These are phyloP conservation scores for Cryptococcus sp. DNA, from an alignment of 1,284 basidiomycete genomes.

Conservation along the genomic window DNA sequence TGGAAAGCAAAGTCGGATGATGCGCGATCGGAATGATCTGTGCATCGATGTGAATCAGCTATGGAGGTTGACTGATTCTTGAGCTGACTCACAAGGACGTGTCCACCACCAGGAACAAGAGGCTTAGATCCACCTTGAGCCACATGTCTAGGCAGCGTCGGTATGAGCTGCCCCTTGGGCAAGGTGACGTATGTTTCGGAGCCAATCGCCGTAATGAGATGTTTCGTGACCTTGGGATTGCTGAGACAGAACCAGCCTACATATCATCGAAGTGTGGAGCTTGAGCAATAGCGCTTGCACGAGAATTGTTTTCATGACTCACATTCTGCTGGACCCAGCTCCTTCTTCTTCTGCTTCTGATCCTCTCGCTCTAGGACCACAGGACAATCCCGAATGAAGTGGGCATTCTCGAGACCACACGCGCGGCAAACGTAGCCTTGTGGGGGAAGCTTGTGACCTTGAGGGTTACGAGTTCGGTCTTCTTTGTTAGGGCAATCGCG, in stretches of 20 bases:
- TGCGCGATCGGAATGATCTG: slow-evolving; percentile 76
- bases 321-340: slow-evolving; percentile 64
- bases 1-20: slow-evolving; percentile 64
- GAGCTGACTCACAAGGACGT: slow-evolving; percentile 64
- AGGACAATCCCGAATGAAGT: slow-evolving; percentile 83
- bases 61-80: too few relatives aligned
- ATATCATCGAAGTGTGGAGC: neutral
- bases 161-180: slow-evolving; percentile 88
- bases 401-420: slow-evolving; percentile 72
- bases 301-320: slow-evolving; percentile 5
- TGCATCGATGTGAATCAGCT: neutral
- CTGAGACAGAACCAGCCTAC: slow-evolving; percentile 93
- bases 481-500: slow-evolving; percentile 81
- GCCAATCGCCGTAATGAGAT: slow-evolving; percentile 90
- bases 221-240: slow-evolving; percentile 85
- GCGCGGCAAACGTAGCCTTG: slow-evolving; percentile 80
- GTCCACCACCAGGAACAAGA: slow-evolving; percentile 84
- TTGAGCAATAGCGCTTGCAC: neutral
- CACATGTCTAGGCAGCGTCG: slow-evolving; percentile 62
- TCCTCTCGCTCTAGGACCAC: slow-evolving; percentile 59
- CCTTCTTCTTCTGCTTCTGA: slow-evolving; percentile 50
- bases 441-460: slow-evolving; percentile 71
- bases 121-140: slow-evolving; percentile 50
- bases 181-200: slow-evolving; percentile 88
- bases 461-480: slow-evolving; percentile 62